A percentile compares a stretch with the other conserved stretches of the same genome.
Evolutionary conservation across 2,329 filamentous ascomycete species (phyloP).

Genomic region (Chrysoporthe puriensis): DNA sequence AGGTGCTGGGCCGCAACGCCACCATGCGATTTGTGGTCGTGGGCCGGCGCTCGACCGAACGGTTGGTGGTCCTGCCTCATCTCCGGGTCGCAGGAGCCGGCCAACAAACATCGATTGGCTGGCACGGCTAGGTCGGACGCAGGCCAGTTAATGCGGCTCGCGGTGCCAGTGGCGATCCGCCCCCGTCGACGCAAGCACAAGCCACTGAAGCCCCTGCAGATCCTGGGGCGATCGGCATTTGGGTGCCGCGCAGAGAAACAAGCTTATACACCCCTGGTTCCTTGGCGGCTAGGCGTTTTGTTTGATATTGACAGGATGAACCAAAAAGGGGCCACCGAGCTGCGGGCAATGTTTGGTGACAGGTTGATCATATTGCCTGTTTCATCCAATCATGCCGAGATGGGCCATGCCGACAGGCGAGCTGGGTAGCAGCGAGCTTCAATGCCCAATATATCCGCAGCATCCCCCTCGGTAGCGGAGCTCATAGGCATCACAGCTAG

Average conservation of each 20-base stretch:
- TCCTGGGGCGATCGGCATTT: constrained; percentile 8
- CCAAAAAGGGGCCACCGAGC: background rate
- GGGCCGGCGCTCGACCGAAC: background rate
- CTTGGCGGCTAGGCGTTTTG: constrained; percentile 12
- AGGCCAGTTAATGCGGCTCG: constrained; percentile 11
- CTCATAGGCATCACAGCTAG: background rate
- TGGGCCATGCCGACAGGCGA: background rate
- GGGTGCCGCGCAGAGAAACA: background rate
- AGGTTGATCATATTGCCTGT: background rate
- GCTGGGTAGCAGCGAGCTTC: background rate
- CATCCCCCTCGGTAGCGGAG: background rate
- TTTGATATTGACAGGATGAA: constrained; percentile 8
- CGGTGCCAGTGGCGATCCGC: background rate
- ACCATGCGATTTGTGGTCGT: background rate
- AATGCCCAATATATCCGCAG: background rate
- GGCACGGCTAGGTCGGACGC: background rate
- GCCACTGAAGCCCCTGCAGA: constrained; percentile 15
- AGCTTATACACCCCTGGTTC: constrained; percentile 1
- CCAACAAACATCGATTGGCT: constrained; percentile 5
- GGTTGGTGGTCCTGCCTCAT: constrained; percentile 11
- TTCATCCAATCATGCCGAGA: background rate
- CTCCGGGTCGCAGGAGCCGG: constrained; percentile 1
- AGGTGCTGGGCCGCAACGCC: background rate
- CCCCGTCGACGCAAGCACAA: background rate
- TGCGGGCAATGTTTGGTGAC: background rate